Evolutionary conservation across 768 basidiomycete species (phyloP).

Genomic region (Rubroboletus pulcherrimus): DNA sequence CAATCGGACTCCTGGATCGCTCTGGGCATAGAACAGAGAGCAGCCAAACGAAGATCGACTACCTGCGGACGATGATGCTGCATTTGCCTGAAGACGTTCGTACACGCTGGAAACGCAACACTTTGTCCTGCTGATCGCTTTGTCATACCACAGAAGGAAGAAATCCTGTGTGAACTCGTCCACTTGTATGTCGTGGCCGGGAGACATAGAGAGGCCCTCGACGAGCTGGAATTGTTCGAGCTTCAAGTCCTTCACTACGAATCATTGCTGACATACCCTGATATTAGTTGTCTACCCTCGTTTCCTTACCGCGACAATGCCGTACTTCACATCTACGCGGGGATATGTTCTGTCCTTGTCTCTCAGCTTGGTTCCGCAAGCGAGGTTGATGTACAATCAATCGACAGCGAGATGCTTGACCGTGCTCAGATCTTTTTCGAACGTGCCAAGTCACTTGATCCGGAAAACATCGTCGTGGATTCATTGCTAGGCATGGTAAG

Average conservation of each 20-base stretch:
- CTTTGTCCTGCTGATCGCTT: slow-evolving; percentile 11
- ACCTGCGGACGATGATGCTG: slow-evolving; percentile 67
- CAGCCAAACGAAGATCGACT: slow-evolving; percentile 46
- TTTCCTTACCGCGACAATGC: slow-evolving; percentile 85
- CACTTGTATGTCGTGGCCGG: slow-evolving; percentile 58
- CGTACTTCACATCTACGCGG: slow-evolving; percentile 78
- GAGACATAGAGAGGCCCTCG: slow-evolving; percentile 66
- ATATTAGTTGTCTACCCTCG: slow-evolving; percentile 72
- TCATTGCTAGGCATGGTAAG: slow-evolving; percentile 54
- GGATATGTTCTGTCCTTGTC: slow-evolving; percentile 65
- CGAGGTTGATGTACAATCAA: slow-evolving; percentile 5
- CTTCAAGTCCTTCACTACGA: slow-evolving; percentile 1
- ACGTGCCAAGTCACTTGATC: slow-evolving; percentile 57
- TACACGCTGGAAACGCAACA: slow-evolving; percentile 1
- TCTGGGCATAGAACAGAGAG: slow-evolving; percentile 27
- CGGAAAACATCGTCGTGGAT: slow-evolving; percentile 49
- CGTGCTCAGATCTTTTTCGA: slow-evolving; percentile 60
- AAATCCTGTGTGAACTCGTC: slow-evolving; percentile 71
- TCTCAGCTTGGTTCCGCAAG: slow-evolving; percentile 35
- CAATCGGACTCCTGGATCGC: slow-evolving; percentile 51
- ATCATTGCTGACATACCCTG: slow-evolving; percentile 1
- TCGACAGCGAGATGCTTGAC: slow-evolving; percentile 42
- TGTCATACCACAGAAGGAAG: slow-evolving; percentile 52
- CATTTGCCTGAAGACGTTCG: slow-evolving; percentile 64
- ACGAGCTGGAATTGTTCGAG: slow-evolving; percentile 80